Evolutionary conservation across 225 moss, liverwort and hornwort species (phyloP).

Genomic region (Straminergon stramineum): DNA sequence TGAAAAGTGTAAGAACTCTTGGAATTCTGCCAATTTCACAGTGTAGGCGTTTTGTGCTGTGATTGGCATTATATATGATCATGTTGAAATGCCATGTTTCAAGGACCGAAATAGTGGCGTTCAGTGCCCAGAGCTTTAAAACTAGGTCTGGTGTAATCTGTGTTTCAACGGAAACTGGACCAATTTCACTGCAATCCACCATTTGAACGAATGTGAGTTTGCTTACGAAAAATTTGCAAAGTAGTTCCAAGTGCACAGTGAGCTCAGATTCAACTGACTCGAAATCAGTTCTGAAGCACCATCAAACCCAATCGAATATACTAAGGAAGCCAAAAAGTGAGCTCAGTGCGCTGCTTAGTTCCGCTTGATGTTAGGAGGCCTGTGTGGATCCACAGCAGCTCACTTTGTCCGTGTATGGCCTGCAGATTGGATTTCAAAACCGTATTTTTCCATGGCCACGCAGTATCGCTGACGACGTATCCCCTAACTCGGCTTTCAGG

Average conservation of each 20-base stretch:
- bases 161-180: not conserved
- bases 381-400: not conserved
- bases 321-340: not conserved
- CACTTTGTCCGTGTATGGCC: not conserved
- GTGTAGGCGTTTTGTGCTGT: not conserved
- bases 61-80: not conserved
- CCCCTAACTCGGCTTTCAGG: slow-evolving; percentile 11
- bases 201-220: not conserved
- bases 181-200: not conserved
- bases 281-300: not conserved
- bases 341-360: not conserved
- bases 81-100: not conserved
- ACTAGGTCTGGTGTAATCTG: not conserved
- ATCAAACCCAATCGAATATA: not conserved
- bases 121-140: not conserved
- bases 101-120: not conserved
- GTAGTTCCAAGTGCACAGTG: not conserved
- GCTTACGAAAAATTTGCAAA: not conserved
- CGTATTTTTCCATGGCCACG: slow-evolving; percentile 1
- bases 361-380: not conserved
- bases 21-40: not conserved
- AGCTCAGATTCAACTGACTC: not conserved
- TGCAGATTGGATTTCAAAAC: slow-evolving; percentile 15
- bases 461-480: slow-evolving; percentile 3
- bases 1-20: not conserved